These are phyloP conservation scores for Coemansia sp. DNA, from an alignment of 192 early-diverging fungal genomes.

Conservation along the genomic window DNA sequence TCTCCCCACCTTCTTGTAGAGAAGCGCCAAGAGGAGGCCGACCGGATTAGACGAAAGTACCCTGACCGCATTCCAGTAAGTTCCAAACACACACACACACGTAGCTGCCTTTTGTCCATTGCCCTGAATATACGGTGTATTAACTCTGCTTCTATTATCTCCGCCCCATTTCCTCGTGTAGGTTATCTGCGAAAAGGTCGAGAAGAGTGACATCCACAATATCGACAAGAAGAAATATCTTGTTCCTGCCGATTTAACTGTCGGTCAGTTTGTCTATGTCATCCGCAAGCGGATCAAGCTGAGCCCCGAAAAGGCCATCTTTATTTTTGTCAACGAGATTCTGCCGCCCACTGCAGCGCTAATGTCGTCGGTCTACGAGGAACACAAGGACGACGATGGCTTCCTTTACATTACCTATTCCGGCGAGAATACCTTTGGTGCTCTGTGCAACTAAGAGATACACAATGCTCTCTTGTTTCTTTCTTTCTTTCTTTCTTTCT, in stretches of 20 bases:
- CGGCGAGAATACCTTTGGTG: slow-evolving; percentile 86
- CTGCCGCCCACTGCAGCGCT: slow-evolving; percentile 92
- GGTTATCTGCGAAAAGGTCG: slow-evolving; percentile 93
- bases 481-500: background rate
- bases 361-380: slow-evolving; percentile 92
- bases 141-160: background rate
- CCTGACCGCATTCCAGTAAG: slow-evolving; percentile 82
- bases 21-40: slow-evolving; percentile 94
- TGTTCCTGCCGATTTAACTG: slow-evolving; percentile 93
- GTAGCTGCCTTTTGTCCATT: too few species aligned
- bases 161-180: slow-evolving; percentile 10
- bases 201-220: slow-evolving; percentile 92
- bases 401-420: slow-evolving; percentile 95
- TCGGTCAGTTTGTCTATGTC: slow-evolving; percentile 97
- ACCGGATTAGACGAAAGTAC: slow-evolving; percentile 95
- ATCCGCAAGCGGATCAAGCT: slow-evolving; percentile 97
- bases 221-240: slow-evolving; percentile 99
- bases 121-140: too few species aligned
- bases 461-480: background rate
- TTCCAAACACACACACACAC: background rate
- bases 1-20: slow-evolving; percentile 57
- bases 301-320: slow-evolving; percentile 96
- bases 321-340: slow-evolving; percentile 97
- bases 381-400: slow-evolving; percentile 98
- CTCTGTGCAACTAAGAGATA: slow-evolving; percentile 7